Evolutionary conservation across 805 yeast genomes (phyloP).

Genomic region (Metschnikowia orientalis): DNA sequence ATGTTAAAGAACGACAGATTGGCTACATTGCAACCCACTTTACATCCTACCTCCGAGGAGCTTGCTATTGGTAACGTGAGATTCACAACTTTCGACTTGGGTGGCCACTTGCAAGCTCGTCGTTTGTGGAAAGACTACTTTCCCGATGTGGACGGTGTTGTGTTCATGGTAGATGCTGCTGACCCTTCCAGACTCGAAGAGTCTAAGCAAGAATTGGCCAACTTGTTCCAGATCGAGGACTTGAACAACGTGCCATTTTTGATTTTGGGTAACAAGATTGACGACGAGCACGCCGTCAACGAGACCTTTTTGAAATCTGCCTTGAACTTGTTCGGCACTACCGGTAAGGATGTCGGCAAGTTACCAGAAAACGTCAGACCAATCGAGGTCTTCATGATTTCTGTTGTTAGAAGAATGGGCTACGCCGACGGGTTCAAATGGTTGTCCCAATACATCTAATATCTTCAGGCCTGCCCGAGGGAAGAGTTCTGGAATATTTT

Average conservation of each 20-base stretch:
- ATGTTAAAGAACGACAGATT: conserved; percentile 82
- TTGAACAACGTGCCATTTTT: conserved; percentile 85
- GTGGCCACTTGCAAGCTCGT: conserved; percentile 98
- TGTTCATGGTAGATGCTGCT: conserved; percentile 93
- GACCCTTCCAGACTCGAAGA: conserved; percentile 94
- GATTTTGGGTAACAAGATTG: conserved; percentile 94
- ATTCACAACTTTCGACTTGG: conserved; percentile 96
- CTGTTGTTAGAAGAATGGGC: conserved; percentile 98
- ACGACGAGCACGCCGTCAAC: conserved; percentile 87
- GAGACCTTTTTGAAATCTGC: conserved; percentile 92
- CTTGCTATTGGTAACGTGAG: conserved; percentile 93
- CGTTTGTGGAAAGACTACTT: conserved; percentile 99
- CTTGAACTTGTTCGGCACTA: conserved; percentile 80
- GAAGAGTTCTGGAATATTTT: too few relatives aligned
- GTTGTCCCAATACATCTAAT: conserved; percentile 92
- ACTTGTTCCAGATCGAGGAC: conserved; percentile 89
- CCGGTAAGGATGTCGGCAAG: conserved; percentile 73
- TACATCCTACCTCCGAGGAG: conserved; percentile 98
- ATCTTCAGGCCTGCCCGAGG: too few relatives aligned
- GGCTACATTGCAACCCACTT: conserved; percentile 96
- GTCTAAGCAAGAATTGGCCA: conserved; percentile 91
- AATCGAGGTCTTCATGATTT: conserved; percentile 94
- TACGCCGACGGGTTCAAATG: conserved; percentile 98
- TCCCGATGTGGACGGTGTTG: conserved; percentile 98
- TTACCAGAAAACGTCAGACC: conserved; percentile 78